phyloP scores from a whole-genome alignment of 2,329 filamentous ascomycete genomes.

The Sclerotinia spermophila region DNA sequence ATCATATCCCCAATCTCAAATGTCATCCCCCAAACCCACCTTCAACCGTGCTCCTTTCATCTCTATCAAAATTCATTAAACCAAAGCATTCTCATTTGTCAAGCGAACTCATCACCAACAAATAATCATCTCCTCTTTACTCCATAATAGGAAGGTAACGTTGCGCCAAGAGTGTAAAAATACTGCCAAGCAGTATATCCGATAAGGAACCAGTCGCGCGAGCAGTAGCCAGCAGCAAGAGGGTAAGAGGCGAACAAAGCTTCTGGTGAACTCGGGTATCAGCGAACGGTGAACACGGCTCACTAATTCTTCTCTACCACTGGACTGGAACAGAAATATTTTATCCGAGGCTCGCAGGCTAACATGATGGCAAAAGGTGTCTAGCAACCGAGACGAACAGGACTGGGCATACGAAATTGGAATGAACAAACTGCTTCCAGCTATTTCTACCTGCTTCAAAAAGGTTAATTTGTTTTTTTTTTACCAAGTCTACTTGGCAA shows the following conservation, averaged over 20 bases:
- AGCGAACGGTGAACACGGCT: slow-evolving; percentile 1
- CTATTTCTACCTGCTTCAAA: slow-evolving; percentile 2
- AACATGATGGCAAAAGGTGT: background rate
- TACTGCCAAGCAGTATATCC: background rate
- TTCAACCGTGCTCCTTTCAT: background rate
- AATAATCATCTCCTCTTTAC: background rate
- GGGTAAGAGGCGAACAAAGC: background rate
- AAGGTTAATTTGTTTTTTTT: background rate
- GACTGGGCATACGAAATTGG: background rate
- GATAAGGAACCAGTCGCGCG: slow-evolving; percentile 5
- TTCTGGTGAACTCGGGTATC: background rate
- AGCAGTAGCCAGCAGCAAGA: background rate
- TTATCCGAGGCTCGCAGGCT: background rate
- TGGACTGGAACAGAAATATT: slow-evolving; percentile 1
- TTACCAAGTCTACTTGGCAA: slow-evolving; percentile 2
- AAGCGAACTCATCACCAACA: slow-evolving; percentile 5
- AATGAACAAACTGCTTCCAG: background rate
- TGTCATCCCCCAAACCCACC: background rate
- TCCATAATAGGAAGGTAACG: slow-evolving; percentile 15
- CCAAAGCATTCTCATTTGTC: slow-evolving; percentile 10
- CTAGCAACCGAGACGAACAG: background rate
- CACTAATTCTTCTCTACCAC: background rate
- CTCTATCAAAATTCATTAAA: slow-evolving; percentile 2
- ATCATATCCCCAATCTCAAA: background rate
- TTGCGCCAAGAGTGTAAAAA: background rate